Conservation (phyloP, 2,329 filamentous ascomycete species). For the Aspergillus udagawae region DNA sequence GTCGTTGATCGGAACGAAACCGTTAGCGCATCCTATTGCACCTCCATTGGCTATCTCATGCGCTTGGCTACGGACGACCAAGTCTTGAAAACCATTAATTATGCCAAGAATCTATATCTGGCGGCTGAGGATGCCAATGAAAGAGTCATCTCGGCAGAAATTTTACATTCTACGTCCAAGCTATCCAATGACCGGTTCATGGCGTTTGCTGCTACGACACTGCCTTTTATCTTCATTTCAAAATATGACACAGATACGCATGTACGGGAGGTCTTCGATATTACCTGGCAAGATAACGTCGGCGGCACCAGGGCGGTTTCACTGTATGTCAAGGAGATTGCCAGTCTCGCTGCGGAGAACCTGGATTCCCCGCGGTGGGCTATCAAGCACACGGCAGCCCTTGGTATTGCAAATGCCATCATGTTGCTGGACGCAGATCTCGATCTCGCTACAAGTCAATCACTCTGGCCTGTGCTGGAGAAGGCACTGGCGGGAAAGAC, state of each 20-base stretch:
- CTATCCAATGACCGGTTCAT: slow-evolving; percentile 85
- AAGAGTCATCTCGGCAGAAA: slow-evolving; percentile 73
- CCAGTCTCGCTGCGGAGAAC: slow-evolving; percentile 61
- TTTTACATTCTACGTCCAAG: slow-evolving; percentile 78
- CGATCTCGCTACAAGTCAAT: slow-evolving; percentile 55
- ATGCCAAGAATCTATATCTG: slow-evolving; percentile 70
- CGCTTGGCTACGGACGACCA: slow-evolving; percentile 58
- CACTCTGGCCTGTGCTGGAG: slow-evolving; percentile 79
- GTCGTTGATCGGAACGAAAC: slow-evolving; percentile 91
- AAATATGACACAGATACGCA: slow-evolving; percentile 81
- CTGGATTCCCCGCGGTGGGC: slow-evolving; percentile 82
- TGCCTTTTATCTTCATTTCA: slow-evolving; percentile 85
- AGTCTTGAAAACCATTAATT: slow-evolving; percentile 52
- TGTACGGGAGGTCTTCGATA: slow-evolving; percentile 72
- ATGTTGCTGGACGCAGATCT: slow-evolving; percentile 58
- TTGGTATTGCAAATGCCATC: slow-evolving; percentile 72
- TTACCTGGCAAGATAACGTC: slow-evolving; percentile 87
- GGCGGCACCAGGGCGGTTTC: slow-evolving; percentile 77
- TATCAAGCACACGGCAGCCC: slow-evolving; percentile 81
- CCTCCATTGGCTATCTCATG: slow-evolving; percentile 79
- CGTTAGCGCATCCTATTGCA: slow-evolving; percentile 83
- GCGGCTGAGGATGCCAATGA: slow-evolving; percentile 71
- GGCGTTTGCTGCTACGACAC: slow-evolving; percentile 65
- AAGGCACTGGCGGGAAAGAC: slow-evolving; percentile 82
- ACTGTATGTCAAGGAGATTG: slow-evolving; percentile 80